These are phyloP conservation scores for Gleditsia sinensis DNA, from an alignment of 306 rosid genomes.

Conservation along the genomic window DNA sequence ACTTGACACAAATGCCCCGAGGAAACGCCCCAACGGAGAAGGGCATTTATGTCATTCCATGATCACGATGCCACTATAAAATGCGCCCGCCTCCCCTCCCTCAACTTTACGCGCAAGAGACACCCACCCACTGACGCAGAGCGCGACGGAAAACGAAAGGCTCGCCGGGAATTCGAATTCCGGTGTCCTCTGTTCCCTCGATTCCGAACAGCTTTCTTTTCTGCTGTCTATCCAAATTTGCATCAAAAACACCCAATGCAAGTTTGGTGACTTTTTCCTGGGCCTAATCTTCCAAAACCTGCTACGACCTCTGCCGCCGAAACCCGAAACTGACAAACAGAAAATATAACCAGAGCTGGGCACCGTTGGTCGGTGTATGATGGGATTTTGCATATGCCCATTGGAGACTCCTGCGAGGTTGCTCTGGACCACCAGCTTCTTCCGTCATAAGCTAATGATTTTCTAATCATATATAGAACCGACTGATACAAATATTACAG, in stretches of 20 bases:
- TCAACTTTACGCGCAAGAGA: slow-evolving; percentile 64
- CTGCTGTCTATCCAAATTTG: background rate
- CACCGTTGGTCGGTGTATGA: slow-evolving; percentile 57
- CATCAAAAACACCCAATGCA: background rate
- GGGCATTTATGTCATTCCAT: slow-evolving; percentile 40
- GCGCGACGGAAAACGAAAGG: slow-evolving; percentile 2
- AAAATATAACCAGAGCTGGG: slow-evolving; percentile 42
- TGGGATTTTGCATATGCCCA: slow-evolving; percentile 90
- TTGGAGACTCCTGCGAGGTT: slow-evolving; percentile 90
- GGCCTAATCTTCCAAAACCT: slow-evolving; percentile 11
- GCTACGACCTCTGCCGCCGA: background rate
- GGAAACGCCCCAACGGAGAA: background rate
- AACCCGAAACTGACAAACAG: slow-evolving; percentile 33
- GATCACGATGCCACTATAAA: slow-evolving; percentile 38
- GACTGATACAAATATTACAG: background rate
- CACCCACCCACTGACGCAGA: slow-evolving; percentile 32
- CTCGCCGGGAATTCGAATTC: slow-evolving; percentile 41
- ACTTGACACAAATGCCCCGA: background rate
- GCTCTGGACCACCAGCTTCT: slow-evolving; percentile 96
- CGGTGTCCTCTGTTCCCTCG: slow-evolving; percentile 19
- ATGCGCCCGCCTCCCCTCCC: background rate
- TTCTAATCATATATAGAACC: slow-evolving; percentile 43
- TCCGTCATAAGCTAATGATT: slow-evolving; percentile 99
- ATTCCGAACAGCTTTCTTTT: background rate
- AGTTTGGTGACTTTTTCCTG: background rate